Base-by-base conservation (phyloP, 139 green algal genomes). In the Haematococcus sp. region DNA sequence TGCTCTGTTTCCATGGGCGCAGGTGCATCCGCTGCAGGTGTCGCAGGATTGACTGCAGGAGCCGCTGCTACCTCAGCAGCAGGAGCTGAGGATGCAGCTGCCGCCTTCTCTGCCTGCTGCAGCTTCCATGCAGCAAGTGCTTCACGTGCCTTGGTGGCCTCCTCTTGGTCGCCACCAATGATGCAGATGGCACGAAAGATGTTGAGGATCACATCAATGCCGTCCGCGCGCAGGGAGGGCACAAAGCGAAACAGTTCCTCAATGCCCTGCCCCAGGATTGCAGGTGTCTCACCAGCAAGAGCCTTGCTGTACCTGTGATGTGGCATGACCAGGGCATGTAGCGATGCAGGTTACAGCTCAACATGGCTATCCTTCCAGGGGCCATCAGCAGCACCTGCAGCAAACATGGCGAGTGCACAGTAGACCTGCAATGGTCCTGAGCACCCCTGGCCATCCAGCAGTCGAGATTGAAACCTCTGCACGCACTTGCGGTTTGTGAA, bases 241-340 rank as follows among this genome's bases (percentile, higher is more conserved):
- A 93, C 88, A 75, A 97, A 94, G 30, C 81, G 82, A 76, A 98
- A 83, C 43, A 98, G 81, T 85, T 98, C 94, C 75, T 98, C 94
- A 56, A 98, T 65, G 3, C 87, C 84, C 0, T 85, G 73, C 0
- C 94, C 94, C 15, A 98, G 73, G 3, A 94, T 79, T 17, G 74
- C 80, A 1, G 92, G 80, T 1, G 87, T 93, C 55, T 98, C 94
- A 1, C 92, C 84, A 65, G 86, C 82, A 19, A 94, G 58, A 1
- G 79, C 70, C 32, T 66, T 71, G 35, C 78, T 51, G 65, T 89
- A 89, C 74, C 82, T 81, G 70, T 31, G 86, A n/a, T n/a, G 61
- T 40, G 31, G 2, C 31, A 68, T 30, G 58, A 61, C 58, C 58
- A 7, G 5, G 25, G 58, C 5, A 66, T 34, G 25, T 66, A 27